Conservation (phyloP, 345 rosid species). For the Gossypium herbaceum region DNA sequence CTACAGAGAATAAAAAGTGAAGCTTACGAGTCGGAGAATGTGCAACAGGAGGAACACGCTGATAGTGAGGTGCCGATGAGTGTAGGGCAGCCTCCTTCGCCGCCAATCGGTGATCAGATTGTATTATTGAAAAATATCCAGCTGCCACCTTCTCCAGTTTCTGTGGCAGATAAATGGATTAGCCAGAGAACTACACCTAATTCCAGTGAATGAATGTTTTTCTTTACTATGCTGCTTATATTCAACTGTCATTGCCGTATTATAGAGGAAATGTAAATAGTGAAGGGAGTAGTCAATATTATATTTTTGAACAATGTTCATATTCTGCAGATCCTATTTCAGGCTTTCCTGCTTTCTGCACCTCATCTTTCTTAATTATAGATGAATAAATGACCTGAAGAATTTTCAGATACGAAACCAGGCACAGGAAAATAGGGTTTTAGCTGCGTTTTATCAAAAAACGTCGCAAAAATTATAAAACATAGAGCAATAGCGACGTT, state of each 20-base stretch:
- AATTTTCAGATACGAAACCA: no score
- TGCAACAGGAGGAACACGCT: background rate
- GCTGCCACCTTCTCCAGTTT: slow-evolving; percentile 45
- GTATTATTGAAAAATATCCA: slow-evolving; percentile 29
- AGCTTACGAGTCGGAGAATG: slow-evolving; percentile 20
- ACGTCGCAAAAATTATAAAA: no score
- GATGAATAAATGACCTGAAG: background rate
- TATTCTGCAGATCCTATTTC: background rate
- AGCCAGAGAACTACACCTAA: slow-evolving; percentile 41
- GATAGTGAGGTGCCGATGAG: slow-evolving; percentile 10
- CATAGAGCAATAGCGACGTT: no score
- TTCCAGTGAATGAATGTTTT: slow-evolving; percentile 26
- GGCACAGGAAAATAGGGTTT: background rate
- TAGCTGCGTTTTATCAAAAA: no score
- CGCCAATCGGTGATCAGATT: slow-evolving; percentile 34
- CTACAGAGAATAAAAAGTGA: slow-evolving; percentile 32
- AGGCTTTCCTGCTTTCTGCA: background rate
- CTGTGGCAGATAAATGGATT: slow-evolving; percentile 52
- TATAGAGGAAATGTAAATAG: slow-evolving; percentile 21
- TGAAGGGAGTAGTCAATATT: background rate
- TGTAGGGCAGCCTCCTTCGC: slow-evolving; percentile 31
- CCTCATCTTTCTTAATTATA: background rate
- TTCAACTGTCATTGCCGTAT: background rate
- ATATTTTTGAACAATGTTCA: background rate
- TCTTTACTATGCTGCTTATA: background rate